Percentiles rank a stretch among this genome's conserved stretches.
These are phyloP conservation scores for Penicillium griseofulvum DNA, from an alignment of 2,329 filamentous ascomycete genomes.

Conservation along the genomic window DNA sequence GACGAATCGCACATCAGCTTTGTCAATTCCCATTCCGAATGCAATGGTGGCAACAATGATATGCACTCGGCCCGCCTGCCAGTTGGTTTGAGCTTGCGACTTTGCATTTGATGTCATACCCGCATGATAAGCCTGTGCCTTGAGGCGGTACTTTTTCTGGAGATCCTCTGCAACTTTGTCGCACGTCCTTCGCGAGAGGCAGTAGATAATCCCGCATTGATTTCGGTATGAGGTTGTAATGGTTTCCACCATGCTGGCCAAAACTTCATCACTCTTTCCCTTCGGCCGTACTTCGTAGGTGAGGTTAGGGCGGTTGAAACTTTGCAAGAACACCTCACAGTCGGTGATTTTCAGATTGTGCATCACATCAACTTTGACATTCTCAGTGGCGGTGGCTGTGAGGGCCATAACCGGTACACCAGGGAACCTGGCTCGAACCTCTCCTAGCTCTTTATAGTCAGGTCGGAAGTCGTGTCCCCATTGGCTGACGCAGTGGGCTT, in stretches of 20 bases:
- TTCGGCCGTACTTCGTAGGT: slow-evolving; percentile 82
- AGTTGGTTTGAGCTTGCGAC: slow-evolving; percentile 68
- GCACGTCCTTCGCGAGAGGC: slow-evolving; percentile 77
- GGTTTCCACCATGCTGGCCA: slow-evolving; percentile 53
- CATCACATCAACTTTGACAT: slow-evolving; percentile 88
- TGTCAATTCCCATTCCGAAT: slow-evolving; percentile 99
- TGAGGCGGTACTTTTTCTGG: slow-evolving; percentile 59
- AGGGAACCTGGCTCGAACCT: slow-evolving; percentile 68
- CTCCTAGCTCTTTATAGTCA: slow-evolving; percentile 85
- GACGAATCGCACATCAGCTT: slow-evolving; percentile 92
- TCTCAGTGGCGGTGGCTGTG: slow-evolving; percentile 90
- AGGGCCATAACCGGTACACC: slow-evolving; percentile 88
- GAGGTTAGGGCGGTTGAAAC: slow-evolving; percentile 95
- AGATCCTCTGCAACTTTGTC: slow-evolving; percentile 76
- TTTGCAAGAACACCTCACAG: slow-evolving; percentile 81
- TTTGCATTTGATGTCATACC: slow-evolving; percentile 68
- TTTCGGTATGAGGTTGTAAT: slow-evolving; percentile 69
- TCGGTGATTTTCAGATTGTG: slow-evolving; percentile 80
- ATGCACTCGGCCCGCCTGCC: slow-evolving; percentile 76
- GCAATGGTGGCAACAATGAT: slow-evolving; percentile 98
- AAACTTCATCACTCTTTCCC: slow-evolving; percentile 55
- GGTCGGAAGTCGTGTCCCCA: slow-evolving; percentile 98
- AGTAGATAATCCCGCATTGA: slow-evolving; percentile 90
- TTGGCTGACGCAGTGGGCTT: slow-evolving; percentile 98
- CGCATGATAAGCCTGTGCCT: slow-evolving; percentile 83